phyloP scores from a whole-genome alignment of 352 stramenopile species.

The Globisporangium alternatum region DNA sequence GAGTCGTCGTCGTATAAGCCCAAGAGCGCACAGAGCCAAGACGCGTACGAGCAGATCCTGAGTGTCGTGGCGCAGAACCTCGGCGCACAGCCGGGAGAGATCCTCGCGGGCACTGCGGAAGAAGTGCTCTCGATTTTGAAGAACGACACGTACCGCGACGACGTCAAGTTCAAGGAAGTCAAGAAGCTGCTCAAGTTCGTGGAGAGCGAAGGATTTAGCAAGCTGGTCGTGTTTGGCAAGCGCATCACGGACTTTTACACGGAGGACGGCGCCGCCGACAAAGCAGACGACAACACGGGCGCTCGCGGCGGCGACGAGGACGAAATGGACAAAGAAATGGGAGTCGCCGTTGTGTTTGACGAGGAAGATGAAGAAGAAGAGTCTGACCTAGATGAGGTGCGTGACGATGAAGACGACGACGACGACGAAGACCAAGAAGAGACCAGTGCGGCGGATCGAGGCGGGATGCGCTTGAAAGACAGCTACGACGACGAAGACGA shows the following conservation, averaged over 20 bases:
- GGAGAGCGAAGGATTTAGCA: conserved; percentile 62
- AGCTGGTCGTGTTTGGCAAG: conserved; percentile 84
- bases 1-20: conserved; percentile 85
- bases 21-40: conserved; percentile 80
- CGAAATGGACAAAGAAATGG: conserved; percentile 96
- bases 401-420: conserved; percentile 55
- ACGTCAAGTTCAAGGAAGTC: conserved; percentile 81
- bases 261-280: conserved; percentile 28
- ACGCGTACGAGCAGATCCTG: conserved; percentile 91
- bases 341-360: conserved; percentile 97
- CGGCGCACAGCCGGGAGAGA: conserved; percentile 88
- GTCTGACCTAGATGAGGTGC: conserved; percentile 92
- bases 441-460: conserved; percentile 32
- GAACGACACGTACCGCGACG: conserved; percentile 84
- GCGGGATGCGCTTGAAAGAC: conserved; percentile 77
- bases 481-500: conserved; percentile 66
- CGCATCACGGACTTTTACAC: conserved; percentile 87
- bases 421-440: conserved; percentile 50
- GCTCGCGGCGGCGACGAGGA: conserved; percentile 50
- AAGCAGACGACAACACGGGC: conserved; percentile 20
- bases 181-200: conserved; percentile 87
- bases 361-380: conserved; percentile 95
- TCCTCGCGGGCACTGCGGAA: conserved; percentile 88
- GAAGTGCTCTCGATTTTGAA: conserved; percentile 93
- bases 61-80: conserved; percentile 67